phyloP scores from a whole-genome alignment of 1,284 basidiomycete species.

The Leccinum glutinopallens region DNA sequence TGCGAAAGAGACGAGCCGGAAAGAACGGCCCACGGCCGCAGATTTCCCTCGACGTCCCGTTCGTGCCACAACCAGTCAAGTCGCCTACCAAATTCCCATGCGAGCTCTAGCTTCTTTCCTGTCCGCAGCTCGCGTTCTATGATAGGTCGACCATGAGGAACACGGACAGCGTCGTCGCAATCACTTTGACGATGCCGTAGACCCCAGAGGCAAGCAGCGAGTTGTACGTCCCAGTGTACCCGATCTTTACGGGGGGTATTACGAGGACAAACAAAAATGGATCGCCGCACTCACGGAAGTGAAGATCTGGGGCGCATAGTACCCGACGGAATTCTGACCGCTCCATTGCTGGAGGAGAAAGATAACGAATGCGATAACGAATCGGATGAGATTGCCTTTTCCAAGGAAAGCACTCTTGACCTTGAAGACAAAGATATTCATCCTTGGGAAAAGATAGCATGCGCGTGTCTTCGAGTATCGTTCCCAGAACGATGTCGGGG shows the following conservation, averaged over 20 bases:
- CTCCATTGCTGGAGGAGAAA: slow-evolving; percentile 63
- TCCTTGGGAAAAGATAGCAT: slow-evolving; percentile 51
- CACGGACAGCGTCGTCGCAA: slow-evolving; percentile 69
- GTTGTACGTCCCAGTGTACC: slow-evolving; percentile 59
- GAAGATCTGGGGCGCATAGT: slow-evolving; percentile 80
- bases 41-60: slow-evolving; percentile 59
- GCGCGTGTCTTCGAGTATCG: slow-evolving; percentile 44
- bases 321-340: slow-evolving; percentile 63
- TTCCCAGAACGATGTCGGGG: slow-evolving; percentile 48
- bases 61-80: slow-evolving; percentile 84
- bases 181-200: slow-evolving; percentile 78
- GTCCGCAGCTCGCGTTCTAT: slow-evolving; percentile 53
- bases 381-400: slow-evolving; percentile 72
- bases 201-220: slow-evolving; percentile 80
- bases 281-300: slow-evolving; percentile 49
- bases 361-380: slow-evolving; percentile 53
- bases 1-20: slow-evolving; percentile 72
- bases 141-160: slow-evolving; percentile 59
- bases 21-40: slow-evolving; percentile 72
- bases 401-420: slow-evolving; percentile 70
- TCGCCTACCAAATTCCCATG: slow-evolving; percentile 72
- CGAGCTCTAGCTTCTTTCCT: slow-evolving; percentile 67
- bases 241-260: slow-evolving; percentile 44
- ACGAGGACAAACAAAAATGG: not conserved
- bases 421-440: slow-evolving; percentile 76